Percentiles rank a stretch among this genome's conserved stretches.
These are phyloP conservation scores for Mycena sanguinolenta DNA, from an alignment of 768 basidiomycete genomes.

Conservation along the genomic window DNA sequence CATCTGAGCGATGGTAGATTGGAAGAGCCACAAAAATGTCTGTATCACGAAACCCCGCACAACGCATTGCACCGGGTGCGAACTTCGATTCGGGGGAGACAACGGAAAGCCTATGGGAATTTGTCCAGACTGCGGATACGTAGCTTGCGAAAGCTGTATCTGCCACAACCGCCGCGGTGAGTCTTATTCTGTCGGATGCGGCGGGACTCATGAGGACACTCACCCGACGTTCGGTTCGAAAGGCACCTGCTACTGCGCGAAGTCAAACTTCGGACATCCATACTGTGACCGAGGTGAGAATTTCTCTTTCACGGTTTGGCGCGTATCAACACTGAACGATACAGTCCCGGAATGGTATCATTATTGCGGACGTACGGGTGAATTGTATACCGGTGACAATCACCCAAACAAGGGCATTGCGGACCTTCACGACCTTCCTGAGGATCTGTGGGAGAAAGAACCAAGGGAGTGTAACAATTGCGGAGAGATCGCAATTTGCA, in stretches of 20 bases:
- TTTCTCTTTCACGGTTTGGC: too few species aligned
- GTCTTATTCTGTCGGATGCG: neutral
- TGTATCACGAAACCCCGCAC: slow-evolving; percentile 12
- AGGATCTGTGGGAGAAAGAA: slow-evolving; percentile 5
- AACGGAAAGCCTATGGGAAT: neutral
- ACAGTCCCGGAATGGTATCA: slow-evolving; percentile 30
- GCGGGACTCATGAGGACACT: neutral
- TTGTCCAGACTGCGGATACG: slow-evolving; percentile 22
- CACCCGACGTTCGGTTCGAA: neutral
- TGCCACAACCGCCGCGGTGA: slow-evolving; percentile 21
- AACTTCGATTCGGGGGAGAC: neutral
- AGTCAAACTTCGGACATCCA: slow-evolving; percentile 29
- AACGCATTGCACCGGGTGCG: slow-evolving; percentile 24
- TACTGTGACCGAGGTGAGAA: slow-evolving; percentile 20
- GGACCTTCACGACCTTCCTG: neutral
- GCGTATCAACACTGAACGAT: neutral
- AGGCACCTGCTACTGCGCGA: slow-evolving; percentile 29
- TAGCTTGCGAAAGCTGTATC: slow-evolving; percentile 1
- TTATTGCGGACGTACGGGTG: neutral
- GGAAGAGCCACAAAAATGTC: slow-evolving; percentile 16
- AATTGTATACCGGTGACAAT: slow-evolving; percentile 16
- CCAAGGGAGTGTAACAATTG: slow-evolving; percentile 18
- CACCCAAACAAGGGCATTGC: neutral
- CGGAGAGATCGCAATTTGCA: slow-evolving; percentile 10
- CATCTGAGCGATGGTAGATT: neutral